Evolutionary conservation across 2,329 filamentous ascomycete genomes (phyloP).

Genomic region (Hymenoscyphus scutula): DNA sequence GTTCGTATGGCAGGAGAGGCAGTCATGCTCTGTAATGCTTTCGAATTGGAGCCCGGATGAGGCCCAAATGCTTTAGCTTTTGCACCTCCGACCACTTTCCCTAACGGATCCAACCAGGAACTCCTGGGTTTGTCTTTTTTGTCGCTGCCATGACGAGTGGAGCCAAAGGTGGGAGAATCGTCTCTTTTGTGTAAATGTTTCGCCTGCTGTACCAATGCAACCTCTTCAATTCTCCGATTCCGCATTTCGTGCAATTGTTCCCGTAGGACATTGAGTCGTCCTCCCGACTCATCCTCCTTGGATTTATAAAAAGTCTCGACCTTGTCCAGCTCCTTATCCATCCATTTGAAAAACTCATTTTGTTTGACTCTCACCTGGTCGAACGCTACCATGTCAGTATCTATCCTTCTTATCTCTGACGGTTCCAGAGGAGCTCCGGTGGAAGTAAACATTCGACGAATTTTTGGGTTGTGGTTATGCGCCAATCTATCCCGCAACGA

Average conservation of each 20-base stretch:
- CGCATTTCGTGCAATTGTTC: conserved; percentile 93
- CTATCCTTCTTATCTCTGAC: conserved; percentile 40
- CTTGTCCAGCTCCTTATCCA: conserved; percentile 84
- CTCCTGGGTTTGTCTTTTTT: conserved; percentile 25
- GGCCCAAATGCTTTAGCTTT: conserved; percentile 48
- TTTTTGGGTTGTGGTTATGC: conserved; percentile 21
- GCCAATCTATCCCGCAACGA: conserved; percentile 23
- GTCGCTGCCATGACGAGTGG: conserved; percentile 17
- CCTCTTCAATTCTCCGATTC: conserved; percentile 74
- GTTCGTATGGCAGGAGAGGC: conserved; percentile 35
- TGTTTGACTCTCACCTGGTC: conserved; percentile 70
- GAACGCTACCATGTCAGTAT: conserved; percentile 53
- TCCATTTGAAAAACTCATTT: conserved; percentile 81
- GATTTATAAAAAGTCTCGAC: conserved; percentile 85
- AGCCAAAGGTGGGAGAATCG: conserved; percentile 18
- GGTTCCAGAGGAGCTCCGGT: conserved; percentile 38
- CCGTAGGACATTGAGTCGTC: conserved; percentile 67
- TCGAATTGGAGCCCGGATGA: conserved; percentile 57
- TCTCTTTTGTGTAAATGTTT: conserved; percentile 27
- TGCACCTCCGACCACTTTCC: conserved; percentile 32
- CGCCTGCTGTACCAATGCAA: conserved; percentile 38
- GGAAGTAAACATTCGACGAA: conserved; percentile 31
- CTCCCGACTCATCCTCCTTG: conserved; percentile 82
- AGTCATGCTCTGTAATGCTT: conserved; percentile 54
- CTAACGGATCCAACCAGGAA: conserved; percentile 52